phyloP scores from a whole-genome alignment of 2,329 filamentous ascomycete species.

The Xylaria sp. region DNA sequence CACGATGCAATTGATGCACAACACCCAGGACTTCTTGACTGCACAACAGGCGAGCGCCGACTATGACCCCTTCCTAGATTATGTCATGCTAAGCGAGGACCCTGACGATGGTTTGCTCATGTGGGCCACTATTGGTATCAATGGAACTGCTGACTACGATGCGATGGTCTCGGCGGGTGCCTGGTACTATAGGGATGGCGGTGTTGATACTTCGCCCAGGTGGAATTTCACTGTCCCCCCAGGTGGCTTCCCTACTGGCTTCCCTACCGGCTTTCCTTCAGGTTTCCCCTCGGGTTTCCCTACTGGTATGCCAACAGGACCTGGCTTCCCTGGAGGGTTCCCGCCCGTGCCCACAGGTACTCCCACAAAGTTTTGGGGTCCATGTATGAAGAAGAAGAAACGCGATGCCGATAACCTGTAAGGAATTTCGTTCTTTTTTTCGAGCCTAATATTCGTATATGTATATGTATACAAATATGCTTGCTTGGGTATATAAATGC shows the following conservation, averaged over 20 bases:
- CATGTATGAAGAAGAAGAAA: slow-evolving; percentile 45
- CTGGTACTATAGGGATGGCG: slow-evolving; percentile 41
- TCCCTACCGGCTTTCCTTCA: slow-evolving; percentile 24
- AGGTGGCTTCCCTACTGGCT: slow-evolving; percentile 31
- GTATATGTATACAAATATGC: slow-evolving; percentile 15
- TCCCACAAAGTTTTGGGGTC: slow-evolving; percentile 39
- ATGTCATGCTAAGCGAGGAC: slow-evolving; percentile 65
- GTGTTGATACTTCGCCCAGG: slow-evolving; percentile 39
- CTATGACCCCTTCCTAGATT: slow-evolving; percentile 63
- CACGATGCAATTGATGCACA: slow-evolving; percentile 56
- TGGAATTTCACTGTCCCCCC: slow-evolving; percentile 38
- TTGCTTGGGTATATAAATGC: slow-evolving; percentile 28
- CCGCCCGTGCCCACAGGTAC: slow-evolving; percentile 34
- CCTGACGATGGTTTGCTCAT: slow-evolving; percentile 61
- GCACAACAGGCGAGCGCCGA: slow-evolving; percentile 52
- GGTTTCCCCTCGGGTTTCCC: slow-evolving; percentile 29
- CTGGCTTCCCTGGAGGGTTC: slow-evolving; percentile 33
- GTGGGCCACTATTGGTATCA: slow-evolving; percentile 63
- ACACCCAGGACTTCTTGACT: slow-evolving; percentile 62
- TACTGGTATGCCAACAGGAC: slow-evolving; percentile 3
- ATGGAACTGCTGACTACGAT: slow-evolving; percentile 50
- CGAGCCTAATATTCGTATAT: slow-evolving; percentile 8
- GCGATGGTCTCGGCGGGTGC: slow-evolving; percentile 35
- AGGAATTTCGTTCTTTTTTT: background rate
- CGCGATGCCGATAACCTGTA: slow-evolving; percentile 26